Base-by-base conservation (phyloP, 129 eudicot species). In the Ambrosia artemisiifolia region DNA sequence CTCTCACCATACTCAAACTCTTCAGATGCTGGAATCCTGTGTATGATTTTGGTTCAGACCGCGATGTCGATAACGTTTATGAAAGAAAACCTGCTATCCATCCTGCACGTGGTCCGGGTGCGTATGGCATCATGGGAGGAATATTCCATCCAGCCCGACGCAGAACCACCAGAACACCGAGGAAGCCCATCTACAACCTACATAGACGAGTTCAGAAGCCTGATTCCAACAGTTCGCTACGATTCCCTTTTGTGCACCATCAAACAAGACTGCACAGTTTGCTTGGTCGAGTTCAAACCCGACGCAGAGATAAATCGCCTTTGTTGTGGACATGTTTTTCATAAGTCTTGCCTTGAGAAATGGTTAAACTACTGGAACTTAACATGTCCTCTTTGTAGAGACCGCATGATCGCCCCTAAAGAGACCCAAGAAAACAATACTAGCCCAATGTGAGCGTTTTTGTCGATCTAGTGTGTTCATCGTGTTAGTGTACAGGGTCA, bases 381-480 rank as follows among this genome's bases (percentile, higher is more conserved):
- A 55, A 92, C 94, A 3, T 92, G 97, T 68, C 97, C 97, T 24
- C 88, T 84, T 57, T 92, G 97, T 63, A 78, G 97, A 74, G 85
- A 84, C 47, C 50, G 55, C 81, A 72, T 92, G 84, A 75, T 88
- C 73, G 77, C 84, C 10, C 83, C 77, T 1, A 51, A 59, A 67
- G 97, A 88, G 16, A 70, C 50, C 10, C 94, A 91, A 76, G 97
- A 83, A 72, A 83, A 91, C 75, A 72, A 90, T 78, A 82, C 95
- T 78, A 82, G 89, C 71, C 97, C 97, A 3, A 91, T 85, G 91
- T 91, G 79, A 87, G 66, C n/a, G 8, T 55, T 43, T 61, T 30
- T 32, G 36, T 57, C 8, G 4, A 24, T 17, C 20, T 17, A 53
- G 59, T 17, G 32, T 53, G 13, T 17, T 53, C 10, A 19, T 51